Conservation (phyloP, 129 eudicot species). For the Rutidosis leptorrhynchoides region DNA sequence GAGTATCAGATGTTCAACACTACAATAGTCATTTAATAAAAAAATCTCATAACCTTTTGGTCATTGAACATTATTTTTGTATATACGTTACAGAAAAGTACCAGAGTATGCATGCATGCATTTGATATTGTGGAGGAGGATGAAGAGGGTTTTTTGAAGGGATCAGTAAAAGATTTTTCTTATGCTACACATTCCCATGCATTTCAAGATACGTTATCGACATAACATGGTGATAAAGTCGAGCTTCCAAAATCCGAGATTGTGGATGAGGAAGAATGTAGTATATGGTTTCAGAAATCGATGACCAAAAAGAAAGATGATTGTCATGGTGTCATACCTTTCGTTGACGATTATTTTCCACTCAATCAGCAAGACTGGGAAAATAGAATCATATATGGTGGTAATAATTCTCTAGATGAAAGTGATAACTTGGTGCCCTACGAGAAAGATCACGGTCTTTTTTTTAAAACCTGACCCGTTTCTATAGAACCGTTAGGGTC, state of each 20-base stretch:
- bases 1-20: not conserved
- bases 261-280: conserved; percentile 32
- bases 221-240: conserved; percentile 32
- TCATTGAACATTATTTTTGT: conserved; percentile 23
- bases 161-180: conserved; percentile 46
- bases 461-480: no score
- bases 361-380: conserved; percentile 98
- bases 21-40: no score
- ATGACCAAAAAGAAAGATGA: conserved; percentile 45
- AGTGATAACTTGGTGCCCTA: no score
- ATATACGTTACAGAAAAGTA: conserved; percentile 53
- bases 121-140: conserved; percentile 69
- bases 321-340: conserved; percentile 36
- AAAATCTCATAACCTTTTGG: not conserved
- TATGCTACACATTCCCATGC: conserved; percentile 33
- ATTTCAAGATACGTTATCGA: conserved; percentile 34
- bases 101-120: conserved; percentile 46
- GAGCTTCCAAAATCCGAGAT: conserved; percentile 33
- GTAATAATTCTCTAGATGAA: conserved; percentile 56
- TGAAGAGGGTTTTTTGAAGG: conserved; percentile 67
- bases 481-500: no score
- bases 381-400: conserved; percentile 70
- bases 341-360: conserved; percentile 45
- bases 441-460: no score
- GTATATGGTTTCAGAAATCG: conserved; percentile 23